Base-by-base conservation (phyloP, 2,329 filamentous ascomycete genomes). In the Paecilomyces formosus region DNA sequence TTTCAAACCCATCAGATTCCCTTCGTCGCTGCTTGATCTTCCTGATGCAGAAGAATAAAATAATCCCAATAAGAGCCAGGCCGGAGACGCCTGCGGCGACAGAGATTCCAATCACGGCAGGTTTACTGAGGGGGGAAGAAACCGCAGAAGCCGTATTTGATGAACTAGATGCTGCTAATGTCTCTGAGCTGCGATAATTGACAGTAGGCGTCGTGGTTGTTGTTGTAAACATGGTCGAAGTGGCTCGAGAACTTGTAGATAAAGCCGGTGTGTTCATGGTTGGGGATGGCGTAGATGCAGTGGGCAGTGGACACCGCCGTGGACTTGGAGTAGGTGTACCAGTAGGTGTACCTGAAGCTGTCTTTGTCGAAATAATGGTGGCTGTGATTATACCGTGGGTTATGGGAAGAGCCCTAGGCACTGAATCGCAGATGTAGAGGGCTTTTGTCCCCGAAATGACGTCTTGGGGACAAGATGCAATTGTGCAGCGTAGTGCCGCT, bases 401-500 rank as follows among this genome's bases (percentile, higher is more conserved):
- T 55, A 68, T 68, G 26, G 66, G 64, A 24, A 72, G 56, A 54
- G 71, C 68, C 12, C 65, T 74, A 62, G 63, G 68, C 60, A 72
- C 73, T 60, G 62, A 73, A 69, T 63, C 71, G 66, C 88, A 91
- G 74, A 90, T 85, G 22, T 73, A 75, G 57, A 81, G 74, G 2
- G 81, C 77, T 30, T 76, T 72, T 64, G 78, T 67, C 71, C 79
- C 72, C 33, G 68, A 64, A 9, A 70, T 69, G 55, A 82, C 79
- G 11, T 72, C 66, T 2, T 76, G 74, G 3, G 75, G 70, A 70
- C 88, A 92, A 13, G 72, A 74, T 2, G 82, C 82, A 8, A 82
- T 76, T 33, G 89, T 80, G 70, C 88, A 92, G 66, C 87, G 82
- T 61, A 90, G 73, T 3, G 85, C 86, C 11, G 81, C 88, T 73